A percentile compares a stretch with the other conserved stretches of the same genome.
These are phyloP conservation scores for Boletus rubescentipes DNA, from an alignment of 768 basidiomycete genomes.

Conservation along the genomic window DNA sequence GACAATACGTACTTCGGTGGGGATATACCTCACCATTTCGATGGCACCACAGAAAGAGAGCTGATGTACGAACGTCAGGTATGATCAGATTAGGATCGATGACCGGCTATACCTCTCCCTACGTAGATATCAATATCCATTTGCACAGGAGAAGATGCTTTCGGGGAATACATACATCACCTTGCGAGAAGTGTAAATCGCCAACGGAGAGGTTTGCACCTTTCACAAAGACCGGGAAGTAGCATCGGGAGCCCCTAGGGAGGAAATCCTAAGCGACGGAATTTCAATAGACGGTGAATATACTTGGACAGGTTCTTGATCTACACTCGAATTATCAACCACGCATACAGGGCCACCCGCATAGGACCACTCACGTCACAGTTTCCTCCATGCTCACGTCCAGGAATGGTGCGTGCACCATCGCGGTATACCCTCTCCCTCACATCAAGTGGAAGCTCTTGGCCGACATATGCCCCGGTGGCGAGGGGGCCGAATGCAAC, in stretches of 20 bases:
- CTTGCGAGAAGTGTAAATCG: slow-evolving; percentile 79
- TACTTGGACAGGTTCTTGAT: slow-evolving; percentile 75
- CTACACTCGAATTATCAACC: slow-evolving; percentile 33
- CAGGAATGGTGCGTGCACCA: slow-evolving; percentile 74
- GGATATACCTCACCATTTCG: slow-evolving; percentile 53
- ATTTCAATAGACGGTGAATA: not conserved
- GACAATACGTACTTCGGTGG: not conserved
- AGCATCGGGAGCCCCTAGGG: slow-evolving; percentile 62
- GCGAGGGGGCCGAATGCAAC: slow-evolving; percentile 65
- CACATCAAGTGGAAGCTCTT: slow-evolving; percentile 50
- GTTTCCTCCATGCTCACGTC: slow-evolving; percentile 79
- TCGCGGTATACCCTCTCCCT: slow-evolving; percentile 56
- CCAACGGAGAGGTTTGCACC: slow-evolving; percentile 79
- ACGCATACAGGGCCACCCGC: not conserved
- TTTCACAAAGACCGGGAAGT: slow-evolving; percentile 74
- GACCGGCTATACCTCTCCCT: slow-evolving; percentile 53
- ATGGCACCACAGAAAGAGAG: slow-evolving; percentile 77
- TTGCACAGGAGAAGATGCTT: not conserved
- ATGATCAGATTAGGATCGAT: not conserved
- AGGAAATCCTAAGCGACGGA: not conserved
- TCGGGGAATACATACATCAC: slow-evolving; percentile 46
- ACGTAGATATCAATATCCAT: slow-evolving; percentile 5
- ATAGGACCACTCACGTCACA: slow-evolving; percentile 51
- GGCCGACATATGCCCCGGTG: slow-evolving; percentile 66
- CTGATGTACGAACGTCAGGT: slow-evolving; percentile 27